Conservation (phyloP, 495 filamentous ascomycete species). For the Tuber melanosporum region DNA sequence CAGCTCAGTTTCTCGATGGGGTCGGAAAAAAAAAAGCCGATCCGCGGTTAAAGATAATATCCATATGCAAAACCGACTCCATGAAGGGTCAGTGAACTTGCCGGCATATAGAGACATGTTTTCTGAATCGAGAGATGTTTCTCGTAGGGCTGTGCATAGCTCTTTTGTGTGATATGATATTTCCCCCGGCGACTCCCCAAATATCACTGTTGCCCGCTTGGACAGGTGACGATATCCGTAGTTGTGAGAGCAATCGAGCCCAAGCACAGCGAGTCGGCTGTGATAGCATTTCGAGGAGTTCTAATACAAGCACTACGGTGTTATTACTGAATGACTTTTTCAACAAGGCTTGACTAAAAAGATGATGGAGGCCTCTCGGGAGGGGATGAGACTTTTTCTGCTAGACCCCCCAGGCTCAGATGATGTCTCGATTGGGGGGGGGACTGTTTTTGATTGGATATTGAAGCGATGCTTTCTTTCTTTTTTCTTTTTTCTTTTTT, state of each 20-base stretch:
- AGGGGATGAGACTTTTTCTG: neutral
- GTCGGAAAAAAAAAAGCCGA: neutral
- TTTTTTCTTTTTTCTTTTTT: neutral
- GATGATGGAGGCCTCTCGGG: neutral
- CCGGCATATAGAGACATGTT: neutral
- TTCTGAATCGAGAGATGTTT: neutral
- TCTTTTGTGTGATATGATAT: neutral
- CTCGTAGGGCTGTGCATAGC: neutral
- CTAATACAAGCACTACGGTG: neutral
- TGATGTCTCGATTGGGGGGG: neutral
- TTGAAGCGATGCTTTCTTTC: neutral
- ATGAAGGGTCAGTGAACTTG: neutral
- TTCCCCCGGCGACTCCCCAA: neutral
- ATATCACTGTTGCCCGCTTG: neutral
- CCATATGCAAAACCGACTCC: neutral
- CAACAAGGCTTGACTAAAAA: neutral
- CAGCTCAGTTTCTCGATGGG: neutral
- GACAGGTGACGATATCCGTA: neutral
- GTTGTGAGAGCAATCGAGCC: neutral
- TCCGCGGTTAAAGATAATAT: conserved; percentile 2
- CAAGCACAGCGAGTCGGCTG: neutral
- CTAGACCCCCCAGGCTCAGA: neutral
- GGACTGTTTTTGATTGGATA: neutral
- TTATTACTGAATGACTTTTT: neutral
- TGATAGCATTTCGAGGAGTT: neutral